A percentile compares a stretch with the other conserved stretches of the same genome.
These are phyloP conservation scores for Yarrowia sp. DNA, from an alignment of 805 yeast genomes.

Conservation along the genomic window DNA sequence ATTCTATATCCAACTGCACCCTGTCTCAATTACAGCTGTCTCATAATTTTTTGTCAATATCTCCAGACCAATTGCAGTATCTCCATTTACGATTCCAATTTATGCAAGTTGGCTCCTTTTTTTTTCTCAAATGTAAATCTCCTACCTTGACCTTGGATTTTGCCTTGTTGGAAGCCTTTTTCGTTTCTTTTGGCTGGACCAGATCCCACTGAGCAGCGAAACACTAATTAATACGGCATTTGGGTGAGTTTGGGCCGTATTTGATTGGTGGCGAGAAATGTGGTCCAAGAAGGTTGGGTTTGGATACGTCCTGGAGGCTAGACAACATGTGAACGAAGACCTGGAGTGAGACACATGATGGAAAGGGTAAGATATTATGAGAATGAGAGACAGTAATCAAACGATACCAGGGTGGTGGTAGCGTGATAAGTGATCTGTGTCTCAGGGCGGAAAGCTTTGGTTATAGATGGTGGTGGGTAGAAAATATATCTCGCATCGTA, in stretches of 20 bases:
- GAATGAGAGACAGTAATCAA: constrained; percentile 9
- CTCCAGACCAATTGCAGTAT: too few species aligned
- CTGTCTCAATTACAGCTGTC: too few species aligned
- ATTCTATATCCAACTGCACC: too few species aligned
- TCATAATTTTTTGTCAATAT: too few species aligned
- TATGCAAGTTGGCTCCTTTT: constrained; percentile 10
- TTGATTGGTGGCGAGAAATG: background rate
- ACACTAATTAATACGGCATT: constrained; percentile 1
- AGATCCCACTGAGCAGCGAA: background rate
- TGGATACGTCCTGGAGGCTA: background rate
- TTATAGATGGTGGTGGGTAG: too few species aligned
- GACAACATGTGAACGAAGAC: too few species aligned
- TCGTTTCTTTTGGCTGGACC: constrained; percentile 2
- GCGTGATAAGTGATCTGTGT: too few species aligned
- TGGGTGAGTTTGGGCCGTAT: constrained; percentile 2
- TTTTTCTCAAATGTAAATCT: background rate
- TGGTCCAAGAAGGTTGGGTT: background rate
- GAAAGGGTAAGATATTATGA: background rate
- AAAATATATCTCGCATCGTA: too few species aligned
- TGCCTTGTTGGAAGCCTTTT: background rate
- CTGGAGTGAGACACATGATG: background rate
- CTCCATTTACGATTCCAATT: background rate
- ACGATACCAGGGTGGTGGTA: background rate
- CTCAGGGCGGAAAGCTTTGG: too few species aligned
- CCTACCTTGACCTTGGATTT: background rate